Percentiles rank a stretch among this genome's conserved stretches.
Evolutionary conservation across 2,329 filamentous ascomycete species (phyloP).

Genomic region (Rhynchosporium graminicola): DNA sequence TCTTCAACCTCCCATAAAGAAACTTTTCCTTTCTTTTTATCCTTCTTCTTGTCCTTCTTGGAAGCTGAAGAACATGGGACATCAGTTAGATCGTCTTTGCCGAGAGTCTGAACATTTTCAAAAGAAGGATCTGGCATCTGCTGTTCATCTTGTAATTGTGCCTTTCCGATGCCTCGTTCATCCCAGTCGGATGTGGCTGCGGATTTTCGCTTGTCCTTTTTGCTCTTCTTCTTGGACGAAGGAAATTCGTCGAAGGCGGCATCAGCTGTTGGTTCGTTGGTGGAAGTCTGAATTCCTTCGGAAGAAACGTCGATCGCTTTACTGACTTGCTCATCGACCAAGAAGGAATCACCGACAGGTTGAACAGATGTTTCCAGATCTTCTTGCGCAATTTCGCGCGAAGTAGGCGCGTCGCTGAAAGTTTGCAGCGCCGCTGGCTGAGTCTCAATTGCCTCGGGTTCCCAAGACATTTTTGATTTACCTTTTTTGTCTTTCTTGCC

Average conservation of each 20-base stretch:
- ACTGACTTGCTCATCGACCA: neutral
- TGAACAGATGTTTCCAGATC: neutral
- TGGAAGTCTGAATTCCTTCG: neutral
- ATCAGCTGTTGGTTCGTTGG: neutral
- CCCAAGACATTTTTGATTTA: constrained; percentile 3
- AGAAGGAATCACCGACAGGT: neutral
- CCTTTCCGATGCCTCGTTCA: neutral
- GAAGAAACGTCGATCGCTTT: neutral
- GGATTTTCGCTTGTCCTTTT: constrained; percentile 37
- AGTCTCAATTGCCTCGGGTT: constrained; percentile 1
- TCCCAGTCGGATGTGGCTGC: constrained; percentile 12
- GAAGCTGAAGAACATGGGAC: constrained; percentile 29
- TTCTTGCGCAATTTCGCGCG: constrained; percentile 1
- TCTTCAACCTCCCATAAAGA: constrained; percentile 23
- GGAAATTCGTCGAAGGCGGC: constrained; percentile 8
- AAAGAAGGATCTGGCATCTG: neutral
- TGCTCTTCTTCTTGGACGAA: constrained; percentile 22
- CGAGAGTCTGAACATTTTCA: neutral
- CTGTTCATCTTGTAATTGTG: constrained; percentile 6
- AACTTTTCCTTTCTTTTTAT: constrained; percentile 32
- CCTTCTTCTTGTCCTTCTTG: constrained; percentile 48
- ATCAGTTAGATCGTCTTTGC: constrained; percentile 19
- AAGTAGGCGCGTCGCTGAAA: neutral
- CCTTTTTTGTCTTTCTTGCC: constrained; percentile 16
- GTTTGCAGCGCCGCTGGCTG: neutral